These are phyloP conservation scores for Viridothelium virens DNA, from an alignment of 495 filamentous ascomycete genomes.

Conservation along the genomic window DNA sequence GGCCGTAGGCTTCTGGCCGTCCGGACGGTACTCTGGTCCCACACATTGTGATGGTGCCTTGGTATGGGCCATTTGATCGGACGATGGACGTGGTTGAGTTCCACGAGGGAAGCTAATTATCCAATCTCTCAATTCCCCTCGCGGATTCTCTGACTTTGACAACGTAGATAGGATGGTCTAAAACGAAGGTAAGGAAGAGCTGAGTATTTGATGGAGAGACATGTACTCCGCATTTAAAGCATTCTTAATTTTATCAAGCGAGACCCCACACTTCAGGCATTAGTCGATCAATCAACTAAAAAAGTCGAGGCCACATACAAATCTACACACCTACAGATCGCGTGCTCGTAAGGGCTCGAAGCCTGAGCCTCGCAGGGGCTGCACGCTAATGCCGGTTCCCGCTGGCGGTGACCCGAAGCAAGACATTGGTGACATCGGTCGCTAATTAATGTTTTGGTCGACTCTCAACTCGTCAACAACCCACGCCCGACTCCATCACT, in stretches of 20 bases:
- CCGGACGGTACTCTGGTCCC: conserved; percentile 68
- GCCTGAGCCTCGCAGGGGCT: background rate
- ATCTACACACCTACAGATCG: background rate
- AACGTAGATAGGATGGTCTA: no score
- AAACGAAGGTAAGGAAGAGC: no score
- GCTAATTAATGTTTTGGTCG: no score
- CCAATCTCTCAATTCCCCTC: background rate
- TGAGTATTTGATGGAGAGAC: no score
- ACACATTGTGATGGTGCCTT: conserved; percentile 49
- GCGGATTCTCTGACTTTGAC: no score
- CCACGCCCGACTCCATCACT: background rate
- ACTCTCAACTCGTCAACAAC: background rate
- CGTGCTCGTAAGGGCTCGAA: background rate
- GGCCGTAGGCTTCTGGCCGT: conserved; percentile 74
- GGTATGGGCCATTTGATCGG: background rate
- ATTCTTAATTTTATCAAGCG: no score
- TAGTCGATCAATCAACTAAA: no score
- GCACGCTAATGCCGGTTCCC: background rate
- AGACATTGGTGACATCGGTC: background rate
- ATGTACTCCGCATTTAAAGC: no score
- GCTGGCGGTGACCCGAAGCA: conserved; percentile 5
- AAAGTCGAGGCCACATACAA: no score
- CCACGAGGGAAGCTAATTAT: background rate
- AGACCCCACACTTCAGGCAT: no score
- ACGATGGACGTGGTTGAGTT: background rate